A percentile compares a stretch with the other conserved stretches of the same genome.
Evolutionary conservation across 495 filamentous ascomycete species (phyloP).

Genomic region (Hyaloscypha hepaticicola): DNA sequence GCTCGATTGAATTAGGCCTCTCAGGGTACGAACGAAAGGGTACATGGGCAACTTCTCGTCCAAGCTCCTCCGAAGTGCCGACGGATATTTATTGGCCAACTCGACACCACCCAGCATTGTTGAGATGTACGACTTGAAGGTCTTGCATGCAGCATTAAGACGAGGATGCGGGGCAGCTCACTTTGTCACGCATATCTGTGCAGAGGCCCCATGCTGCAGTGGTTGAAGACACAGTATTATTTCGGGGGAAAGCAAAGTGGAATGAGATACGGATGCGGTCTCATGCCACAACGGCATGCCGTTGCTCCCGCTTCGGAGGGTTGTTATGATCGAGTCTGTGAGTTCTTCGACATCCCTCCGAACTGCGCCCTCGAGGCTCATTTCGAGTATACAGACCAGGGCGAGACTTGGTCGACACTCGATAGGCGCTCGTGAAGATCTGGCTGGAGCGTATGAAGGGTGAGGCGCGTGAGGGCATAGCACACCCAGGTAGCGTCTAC

Average conservation of each 20-base stretch:
- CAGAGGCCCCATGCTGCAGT: background rate
- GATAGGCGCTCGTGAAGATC: background rate
- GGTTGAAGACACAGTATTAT: background rate
- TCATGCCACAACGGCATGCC: background rate
- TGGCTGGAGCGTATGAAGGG: background rate
- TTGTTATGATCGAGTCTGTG: background rate
- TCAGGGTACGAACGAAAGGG: too few relatives aligned
- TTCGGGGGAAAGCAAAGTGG: background rate
- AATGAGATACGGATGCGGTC: background rate
- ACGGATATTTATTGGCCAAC: background rate
- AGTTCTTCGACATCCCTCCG: background rate
- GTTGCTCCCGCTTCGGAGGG: background rate
- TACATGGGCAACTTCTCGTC: background rate
- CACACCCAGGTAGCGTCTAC: background rate
- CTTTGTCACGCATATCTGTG: background rate
- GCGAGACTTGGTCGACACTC: background rate
- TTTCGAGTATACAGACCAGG: background rate
- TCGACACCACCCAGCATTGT: background rate
- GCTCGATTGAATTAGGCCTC: background rate
- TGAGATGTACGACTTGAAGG: background rate
- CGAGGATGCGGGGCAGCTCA: background rate
- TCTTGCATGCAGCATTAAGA: background rate
- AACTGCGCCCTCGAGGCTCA: background rate
- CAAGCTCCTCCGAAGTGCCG: background rate
- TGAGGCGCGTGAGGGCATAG: background rate